Base-by-base conservation (phyloP, 2,329 filamentous ascomycete species). In the Colletotrichum salicis region DNA sequence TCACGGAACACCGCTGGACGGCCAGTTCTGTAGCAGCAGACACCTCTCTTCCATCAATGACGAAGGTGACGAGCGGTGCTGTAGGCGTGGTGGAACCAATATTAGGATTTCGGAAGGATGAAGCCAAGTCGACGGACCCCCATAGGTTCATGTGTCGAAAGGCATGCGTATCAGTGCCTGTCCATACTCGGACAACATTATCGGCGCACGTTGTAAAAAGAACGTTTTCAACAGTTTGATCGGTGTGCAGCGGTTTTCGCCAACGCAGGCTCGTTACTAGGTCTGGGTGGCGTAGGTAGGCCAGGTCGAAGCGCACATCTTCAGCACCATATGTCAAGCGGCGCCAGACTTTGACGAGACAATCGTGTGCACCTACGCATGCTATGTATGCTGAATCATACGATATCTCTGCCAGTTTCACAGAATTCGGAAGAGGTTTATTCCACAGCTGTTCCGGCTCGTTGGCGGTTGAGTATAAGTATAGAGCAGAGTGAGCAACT, bases 271-370 rank as follows among this genome's bases (percentile, higher is more conserved):
- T 91, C 3, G 94, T 96, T n/a, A 99, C 91, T 1, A 92, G 83
- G 31, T 89, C 87, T 1, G 94, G 94, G 79, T 99, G 96, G n/a
- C 91, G 87, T 1, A 99, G 89, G 81, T 98, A 98, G 33, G 92
- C 91, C 77, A 97, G 92, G 77, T 98, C 96, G 81, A 98, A 98
- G 68, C 93, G 89, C 51, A 94, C 92, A 76, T 97, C 93, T 70
- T 94, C 92, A 1, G 90, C 88, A 15, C 94, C 94, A 79, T 96
- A 98, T 10, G 93, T 93, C 29, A 97, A 85, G 64, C 96, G 89
- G 74, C 95, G 90, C 96, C 97, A 99, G 76, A 98, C 89, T 83
- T 99, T 98, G 75, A 97, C 91, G 24, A 98, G 84, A 63, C 92
- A 88, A 80, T 98, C 96, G 78, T 94, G 90, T 61, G 87, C 85